Evolutionary conservation across 345 rosid genomes (phyloP).

Genomic region (Nephelium lappaceum): DNA sequence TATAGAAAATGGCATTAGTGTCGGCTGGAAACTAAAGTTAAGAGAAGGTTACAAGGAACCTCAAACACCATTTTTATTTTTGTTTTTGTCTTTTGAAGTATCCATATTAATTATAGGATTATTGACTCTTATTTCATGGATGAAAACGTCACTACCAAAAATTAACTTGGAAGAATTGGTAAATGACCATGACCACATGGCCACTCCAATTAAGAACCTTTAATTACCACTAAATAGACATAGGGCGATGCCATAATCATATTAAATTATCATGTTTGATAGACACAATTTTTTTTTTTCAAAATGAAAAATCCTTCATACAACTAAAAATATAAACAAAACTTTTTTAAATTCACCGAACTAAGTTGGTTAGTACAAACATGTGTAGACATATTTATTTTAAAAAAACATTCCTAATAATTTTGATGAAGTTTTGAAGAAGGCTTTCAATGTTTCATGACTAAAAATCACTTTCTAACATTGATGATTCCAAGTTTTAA

Average conservation of each 20-base stretch:
- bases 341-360: too few species aligned
- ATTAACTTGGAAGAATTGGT: not conserved
- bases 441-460: too few species aligned
- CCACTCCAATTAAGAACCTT: not conserved
- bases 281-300: too few species aligned
- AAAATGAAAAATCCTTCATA: too few species aligned
- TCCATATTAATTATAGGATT: not conserved
- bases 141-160: not conserved
- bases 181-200: not conserved
- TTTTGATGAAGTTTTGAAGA: too few species aligned
- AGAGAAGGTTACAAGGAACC: not conserved
- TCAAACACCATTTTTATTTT: not conserved
- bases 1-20: not conserved
- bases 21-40: not conserved
- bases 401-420: too few species aligned
- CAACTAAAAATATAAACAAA: too few species aligned
- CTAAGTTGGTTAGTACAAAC: too few species aligned
- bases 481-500: not conserved
- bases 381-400: too few species aligned
- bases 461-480: too few species aligned
- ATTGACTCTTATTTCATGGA: too few species aligned
- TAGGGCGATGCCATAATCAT: not conserved
- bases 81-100: not conserved
- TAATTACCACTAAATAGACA: not conserved
- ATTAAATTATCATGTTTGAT: too few species aligned